Evolutionary conservation across 164 flowering plant species (phyloP), one percentile per base, ranked within the genome.

Genomic region (Platanus orientalis): DNA sequence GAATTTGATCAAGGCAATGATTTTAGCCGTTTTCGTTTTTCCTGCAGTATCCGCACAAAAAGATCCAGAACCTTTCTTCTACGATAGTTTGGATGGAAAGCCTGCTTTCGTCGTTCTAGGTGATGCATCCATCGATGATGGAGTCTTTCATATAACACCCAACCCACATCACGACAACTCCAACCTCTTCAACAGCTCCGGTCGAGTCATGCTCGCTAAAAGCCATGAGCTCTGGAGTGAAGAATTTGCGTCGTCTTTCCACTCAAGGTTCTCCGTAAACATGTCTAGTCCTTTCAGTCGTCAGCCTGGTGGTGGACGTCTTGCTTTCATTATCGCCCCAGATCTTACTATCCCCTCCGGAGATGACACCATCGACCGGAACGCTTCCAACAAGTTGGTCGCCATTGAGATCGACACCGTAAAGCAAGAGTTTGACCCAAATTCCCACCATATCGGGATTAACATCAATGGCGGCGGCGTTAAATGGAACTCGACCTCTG

Each of bases 341-440:
- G 58, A 75, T 36, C 5, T n/a, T 13, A 3, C n/a, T 16, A 13
- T 70, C 1, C 89, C 89, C 0, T 23, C 20, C 5, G 39, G 36
- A 6, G 84, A 90, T 62, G 44, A 74, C 21, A 20, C 78, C 48
- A 67, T 68, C 20, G 81, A 89, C 48, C 82, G 83, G 0, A 32
- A 56, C 53, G 2, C 61, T 0, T n/a, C 57, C 20, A 85, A 85
- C 76, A 53, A 65, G 1, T 17, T 85, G 4, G 70, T 89, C 12
- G 96, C 96, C 1, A 57, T 89, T 0, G 92, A 89, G 60, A 67
- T 89, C 34, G 92, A 84, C 59, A 84, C 92, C 0, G 57, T 58
- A 20, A 78, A 72, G 70, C 84, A 83, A 12, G 76, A 60, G 1
- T 78, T 76, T 58, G 92, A 86, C 56, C 76, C 79, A 0, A 85